Evolutionary conservation across 2,329 filamentous ascomycete species (phyloP).

Genomic region (Trichophyton rubrum): DNA sequence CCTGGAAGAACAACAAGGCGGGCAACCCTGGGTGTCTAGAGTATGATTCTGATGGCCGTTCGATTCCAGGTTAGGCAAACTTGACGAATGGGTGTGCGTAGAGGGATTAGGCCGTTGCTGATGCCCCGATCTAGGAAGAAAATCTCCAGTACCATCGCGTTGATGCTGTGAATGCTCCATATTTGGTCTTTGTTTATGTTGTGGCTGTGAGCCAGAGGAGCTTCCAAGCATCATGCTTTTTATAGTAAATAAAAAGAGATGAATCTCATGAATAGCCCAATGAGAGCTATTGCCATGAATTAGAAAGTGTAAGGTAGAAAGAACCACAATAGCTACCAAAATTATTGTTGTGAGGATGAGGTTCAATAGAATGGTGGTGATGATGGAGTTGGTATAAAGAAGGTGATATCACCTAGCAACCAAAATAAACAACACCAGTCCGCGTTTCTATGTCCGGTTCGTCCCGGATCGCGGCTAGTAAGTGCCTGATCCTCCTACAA

Average conservation of each 20-base stretch:
- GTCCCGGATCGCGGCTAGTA: neutral
- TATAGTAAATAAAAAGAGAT: neutral
- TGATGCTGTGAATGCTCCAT: conserved; percentile 1
- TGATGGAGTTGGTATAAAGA: neutral
- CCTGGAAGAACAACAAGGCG: conserved; percentile 8
- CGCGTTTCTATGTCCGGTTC: neutral
- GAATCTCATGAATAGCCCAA: neutral
- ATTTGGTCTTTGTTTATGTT: neutral
- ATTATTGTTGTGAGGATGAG: neutral
- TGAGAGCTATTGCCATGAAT: too few relatives aligned
- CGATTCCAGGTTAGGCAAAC: neutral
- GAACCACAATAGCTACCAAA: neutral
- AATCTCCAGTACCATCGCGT: neutral
- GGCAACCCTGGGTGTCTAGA: neutral
- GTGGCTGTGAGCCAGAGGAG: neutral
- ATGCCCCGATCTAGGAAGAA: neutral
- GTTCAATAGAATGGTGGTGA: neutral
- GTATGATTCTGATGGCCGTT: neutral
- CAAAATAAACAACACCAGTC: neutral
- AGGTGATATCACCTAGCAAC: neutral
- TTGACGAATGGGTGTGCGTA: conserved; percentile 5
- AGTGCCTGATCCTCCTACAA: neutral
- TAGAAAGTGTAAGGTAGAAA: neutral
- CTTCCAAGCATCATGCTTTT: neutral
- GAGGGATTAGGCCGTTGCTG: neutral